Percentiles rank a stretch among this genome's conserved stretches.
Conservation (phyloP, 2,329 filamentous ascomycete genomes). For the Blastomyces emzantsi region DNA sequence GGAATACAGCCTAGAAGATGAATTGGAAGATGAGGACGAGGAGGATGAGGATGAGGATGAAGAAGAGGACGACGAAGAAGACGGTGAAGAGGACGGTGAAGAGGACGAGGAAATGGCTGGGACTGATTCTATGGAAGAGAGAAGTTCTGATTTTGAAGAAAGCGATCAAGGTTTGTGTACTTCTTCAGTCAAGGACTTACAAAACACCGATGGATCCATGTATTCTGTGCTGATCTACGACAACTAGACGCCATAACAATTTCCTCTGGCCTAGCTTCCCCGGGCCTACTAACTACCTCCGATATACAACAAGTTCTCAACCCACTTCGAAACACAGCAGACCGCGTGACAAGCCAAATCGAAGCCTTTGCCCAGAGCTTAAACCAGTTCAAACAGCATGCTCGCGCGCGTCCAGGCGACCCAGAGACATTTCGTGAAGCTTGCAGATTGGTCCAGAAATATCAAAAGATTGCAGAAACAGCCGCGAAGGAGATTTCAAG, state of each 20-base stretch:
- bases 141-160: conserved; percentile 6
- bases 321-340: conserved; percentile 55
- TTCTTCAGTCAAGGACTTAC: not conserved
- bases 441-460: conserved; percentile 58
- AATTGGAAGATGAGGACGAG: conserved; percentile 18
- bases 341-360: conserved; percentile 68
- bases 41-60: conserved; percentile 7
- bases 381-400: conserved; percentile 59
- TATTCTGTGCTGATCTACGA: not conserved
- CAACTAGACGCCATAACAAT: conserved; percentile 15
- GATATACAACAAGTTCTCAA: conserved; percentile 46
- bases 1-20: conserved; percentile 20
- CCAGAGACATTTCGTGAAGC: conserved; percentile 55
- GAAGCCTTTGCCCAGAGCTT: conserved; percentile 77
- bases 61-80: not conserved
- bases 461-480: conserved; percentile 48
- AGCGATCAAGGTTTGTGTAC: conserved; percentile 14
- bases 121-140: conserved; percentile 18
- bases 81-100: conserved; percentile 23
- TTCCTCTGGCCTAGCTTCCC: conserved; percentile 12
- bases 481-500: conserved; percentile 38
- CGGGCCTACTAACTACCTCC: conserved; percentile 35
- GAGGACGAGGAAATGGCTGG: conserved; percentile 24
- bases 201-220: not conserved
- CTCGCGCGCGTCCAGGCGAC: conserved; percentile 21